Conservation (phyloP, 805 yeast species). For the Ogataea nonfermentans region DNA sequence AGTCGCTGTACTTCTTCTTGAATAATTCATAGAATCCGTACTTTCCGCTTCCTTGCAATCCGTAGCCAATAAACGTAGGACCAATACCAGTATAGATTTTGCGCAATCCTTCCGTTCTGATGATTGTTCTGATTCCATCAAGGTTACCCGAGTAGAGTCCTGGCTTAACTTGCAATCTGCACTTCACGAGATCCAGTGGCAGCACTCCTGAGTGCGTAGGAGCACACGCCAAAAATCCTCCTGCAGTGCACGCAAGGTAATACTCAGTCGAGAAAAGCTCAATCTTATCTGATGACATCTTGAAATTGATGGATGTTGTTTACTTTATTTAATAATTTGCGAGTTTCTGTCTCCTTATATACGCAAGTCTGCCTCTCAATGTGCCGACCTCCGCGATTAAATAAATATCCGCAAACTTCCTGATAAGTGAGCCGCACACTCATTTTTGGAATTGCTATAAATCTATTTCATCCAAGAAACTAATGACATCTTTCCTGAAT, state of each 20-base stretch:
- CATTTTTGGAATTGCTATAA: neutral
- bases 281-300: conserved; percentile 34
- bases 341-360: too few relatives aligned
- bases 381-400: too few relatives aligned
- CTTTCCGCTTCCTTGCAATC: conserved; percentile 96
- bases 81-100: conserved; percentile 86
- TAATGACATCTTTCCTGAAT: conserved; percentile 5
- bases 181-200: conserved; percentile 90
- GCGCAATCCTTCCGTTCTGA: conserved; percentile 68
- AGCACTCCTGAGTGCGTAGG: conserved; percentile 94
- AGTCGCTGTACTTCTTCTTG: conserved; percentile 71
- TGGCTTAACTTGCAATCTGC: conserved; percentile 86
- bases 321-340: neutral
- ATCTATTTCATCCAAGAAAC: neutral
- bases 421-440: conserved; percentile 7
- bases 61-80: conserved; percentile 90
- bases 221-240: conserved; percentile 88
- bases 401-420: conserved; percentile 11
- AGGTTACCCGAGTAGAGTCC: conserved; percentile 68
- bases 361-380: too few relatives aligned
- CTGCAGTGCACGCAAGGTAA: conserved; percentile 70
- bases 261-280: conserved; percentile 59
- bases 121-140: conserved; percentile 78
- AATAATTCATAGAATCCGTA: conserved; percentile 93
- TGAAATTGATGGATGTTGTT: neutral